Percentiles rank a stretch among this genome's conserved stretches.
Evolutionary conservation across 2,329 filamentous ascomycete genomes (phyloP).

Genomic region (Xylaria hypoxylon): DNA sequence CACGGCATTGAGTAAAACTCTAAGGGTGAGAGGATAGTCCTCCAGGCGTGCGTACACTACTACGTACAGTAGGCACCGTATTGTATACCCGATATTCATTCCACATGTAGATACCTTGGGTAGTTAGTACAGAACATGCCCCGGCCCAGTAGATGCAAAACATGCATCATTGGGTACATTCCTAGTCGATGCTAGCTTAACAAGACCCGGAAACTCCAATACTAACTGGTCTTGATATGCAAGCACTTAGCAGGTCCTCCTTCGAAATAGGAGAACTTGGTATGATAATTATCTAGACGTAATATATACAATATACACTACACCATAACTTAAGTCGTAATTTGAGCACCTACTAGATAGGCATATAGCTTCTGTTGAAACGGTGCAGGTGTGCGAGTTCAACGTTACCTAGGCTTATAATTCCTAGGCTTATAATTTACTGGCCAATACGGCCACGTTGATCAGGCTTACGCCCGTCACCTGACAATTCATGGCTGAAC

Average conservation of each 20-base stretch:
- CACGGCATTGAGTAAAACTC: neutral
- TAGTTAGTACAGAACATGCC: constrained; percentile 18
- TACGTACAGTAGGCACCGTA: neutral
- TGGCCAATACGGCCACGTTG: neutral
- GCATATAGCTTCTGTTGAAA: too few relatives aligned
- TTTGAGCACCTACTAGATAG: too few relatives aligned
- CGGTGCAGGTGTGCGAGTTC: too few relatives aligned
- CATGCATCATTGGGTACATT: constrained; percentile 30
- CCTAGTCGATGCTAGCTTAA: constrained; percentile 21
- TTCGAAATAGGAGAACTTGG: too few relatives aligned
- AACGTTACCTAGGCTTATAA: neutral
- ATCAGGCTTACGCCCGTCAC: constrained; percentile 16
- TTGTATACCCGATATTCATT: neutral
- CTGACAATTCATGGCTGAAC: constrained; percentile 14
- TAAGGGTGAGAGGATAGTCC: constrained; percentile 5
- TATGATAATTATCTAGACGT: too few relatives aligned
- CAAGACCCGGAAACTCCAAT: neutral
- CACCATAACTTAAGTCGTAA: too few relatives aligned
- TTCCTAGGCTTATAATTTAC: neutral
- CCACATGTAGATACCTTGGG: neutral
- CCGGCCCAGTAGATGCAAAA: constrained; percentile 34
- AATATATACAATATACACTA: too few relatives aligned
- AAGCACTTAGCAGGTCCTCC: too few relatives aligned
- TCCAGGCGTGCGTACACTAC: neutral
- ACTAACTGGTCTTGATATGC: too few relatives aligned